These are phyloP conservation scores for Colletotrichum sp. DNA, from an alignment of 2,329 filamentous ascomycete species.

Conservation along the genomic window DNA sequence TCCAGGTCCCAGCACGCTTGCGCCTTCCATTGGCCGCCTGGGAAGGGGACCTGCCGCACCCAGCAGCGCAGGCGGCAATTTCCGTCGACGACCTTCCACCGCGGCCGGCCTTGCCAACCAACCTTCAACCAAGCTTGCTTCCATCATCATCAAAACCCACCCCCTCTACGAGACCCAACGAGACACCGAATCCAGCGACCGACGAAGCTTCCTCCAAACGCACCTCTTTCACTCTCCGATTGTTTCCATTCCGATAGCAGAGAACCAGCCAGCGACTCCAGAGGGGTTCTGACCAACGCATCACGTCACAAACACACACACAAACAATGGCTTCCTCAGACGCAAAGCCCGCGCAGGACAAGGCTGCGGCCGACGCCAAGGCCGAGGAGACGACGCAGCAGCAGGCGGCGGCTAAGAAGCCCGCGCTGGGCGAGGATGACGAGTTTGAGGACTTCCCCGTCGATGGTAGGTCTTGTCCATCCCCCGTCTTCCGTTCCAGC, in stretches of 20 bases:
- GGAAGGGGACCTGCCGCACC: not conserved
- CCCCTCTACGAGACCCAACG: not conserved
- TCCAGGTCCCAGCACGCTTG: not conserved
- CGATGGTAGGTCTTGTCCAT: constrained; percentile 69
- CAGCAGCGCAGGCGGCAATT: constrained; percentile 6
- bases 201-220: not conserved
- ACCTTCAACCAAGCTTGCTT: not conserved
- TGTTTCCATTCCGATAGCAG: not conserved
- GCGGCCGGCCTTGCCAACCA: not conserved
- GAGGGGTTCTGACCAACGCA: not conserved
- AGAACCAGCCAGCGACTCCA: not conserved
- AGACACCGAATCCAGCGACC: not conserved
- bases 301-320: not conserved
- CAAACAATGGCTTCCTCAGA: constrained; percentile 30
- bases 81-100: constrained; percentile 15
- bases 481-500: not conserved
- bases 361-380: constrained; percentile 39
- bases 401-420: constrained; percentile 43
- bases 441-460: constrained; percentile 99
- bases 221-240: not conserved
- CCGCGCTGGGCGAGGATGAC: constrained; percentile 91
- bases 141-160: not conserved
- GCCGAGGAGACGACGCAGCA: constrained; percentile 61
- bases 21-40: constrained; percentile 1
- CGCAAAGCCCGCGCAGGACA: constrained; percentile 32